A percentile compares a stretch with the other conserved stretches of the same genome.
Conservation (phyloP, 495 filamentous ascomycete species). For the Aspergillus nidulans region DNA sequence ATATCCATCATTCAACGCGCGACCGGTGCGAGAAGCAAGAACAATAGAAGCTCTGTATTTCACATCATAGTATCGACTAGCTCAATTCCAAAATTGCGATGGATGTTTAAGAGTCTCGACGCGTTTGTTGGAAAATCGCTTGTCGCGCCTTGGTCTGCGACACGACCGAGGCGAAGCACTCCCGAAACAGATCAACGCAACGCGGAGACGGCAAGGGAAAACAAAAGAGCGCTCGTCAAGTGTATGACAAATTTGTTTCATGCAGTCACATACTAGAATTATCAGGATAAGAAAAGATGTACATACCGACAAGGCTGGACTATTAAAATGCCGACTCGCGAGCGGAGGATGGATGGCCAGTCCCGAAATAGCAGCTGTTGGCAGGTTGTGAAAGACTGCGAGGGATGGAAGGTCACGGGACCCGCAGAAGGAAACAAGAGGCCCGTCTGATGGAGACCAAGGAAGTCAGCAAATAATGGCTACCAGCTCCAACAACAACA, state of each 20-base stretch:
- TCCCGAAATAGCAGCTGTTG: conserved; percentile 38
- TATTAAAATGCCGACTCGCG: conserved; percentile 45
- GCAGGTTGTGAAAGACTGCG: conserved; percentile 30
- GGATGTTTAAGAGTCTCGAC: conserved; percentile 21
- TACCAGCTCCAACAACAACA: conserved; percentile 4
- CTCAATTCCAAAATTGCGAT: conserved; percentile 5
- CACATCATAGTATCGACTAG: conserved; percentile 3
- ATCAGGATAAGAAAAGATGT: conserved; percentile 16
- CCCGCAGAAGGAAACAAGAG: conserved; percentile 24
- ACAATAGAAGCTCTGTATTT: conserved; percentile 9
- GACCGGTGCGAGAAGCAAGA: conserved; percentile 7
- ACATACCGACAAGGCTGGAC: conserved; percentile 50
- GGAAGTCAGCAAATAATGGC: conserved; percentile 21
- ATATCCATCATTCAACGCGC: conserved; percentile 15
- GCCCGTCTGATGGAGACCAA: conserved; percentile 8
- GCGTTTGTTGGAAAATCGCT: conserved; percentile 29
- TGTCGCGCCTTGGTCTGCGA: conserved; percentile 28
- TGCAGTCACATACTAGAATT: conserved; percentile 3
- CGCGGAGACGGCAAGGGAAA: conserved; percentile 1
- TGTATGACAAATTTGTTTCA: conserved; percentile 3
- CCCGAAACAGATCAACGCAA: conserved; percentile 13
- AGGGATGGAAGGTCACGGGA: conserved; percentile 35
- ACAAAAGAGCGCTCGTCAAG: conserved; percentile 1
- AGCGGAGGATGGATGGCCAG: conserved; percentile 39
- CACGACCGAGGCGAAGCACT: conserved; percentile 21